A percentile compares a stretch with the other conserved stretches of the same genome.
phyloP scores from a whole-genome alignment of 108 stramenopile species.

The Conticribra weissflogii region DNA sequence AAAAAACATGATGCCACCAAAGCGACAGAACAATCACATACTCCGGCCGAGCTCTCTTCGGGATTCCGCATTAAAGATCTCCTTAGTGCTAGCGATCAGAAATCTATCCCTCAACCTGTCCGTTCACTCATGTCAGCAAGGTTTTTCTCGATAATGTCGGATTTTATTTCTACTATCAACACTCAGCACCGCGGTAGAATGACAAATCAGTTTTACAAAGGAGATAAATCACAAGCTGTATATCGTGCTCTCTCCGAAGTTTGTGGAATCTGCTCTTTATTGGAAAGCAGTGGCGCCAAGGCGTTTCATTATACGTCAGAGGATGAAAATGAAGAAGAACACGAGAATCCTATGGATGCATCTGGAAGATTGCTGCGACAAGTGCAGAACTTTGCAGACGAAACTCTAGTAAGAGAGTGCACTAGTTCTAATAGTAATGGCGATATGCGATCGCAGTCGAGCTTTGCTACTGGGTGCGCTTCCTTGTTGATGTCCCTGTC shows the following conservation, averaged over 20 bases:
- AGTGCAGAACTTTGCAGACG: slow-evolving; percentile 42
- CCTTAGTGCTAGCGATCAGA: slow-evolving; percentile 9
- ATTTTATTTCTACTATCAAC: slow-evolving; percentile 38
- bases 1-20: slow-evolving; percentile 35
- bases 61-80: slow-evolving; percentile 46
- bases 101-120: slow-evolving; percentile 36
- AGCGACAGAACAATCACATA: neutral
- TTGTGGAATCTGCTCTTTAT: slow-evolving; percentile 39
- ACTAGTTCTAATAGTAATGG: slow-evolving; percentile 13
- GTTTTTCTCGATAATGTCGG: slow-evolving; percentile 75
- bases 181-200: slow-evolving; percentile 19
- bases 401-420: slow-evolving; percentile 28
- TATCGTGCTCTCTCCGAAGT: slow-evolving; percentile 50
- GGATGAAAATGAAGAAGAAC: slow-evolving; percentile 7
- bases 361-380: slow-evolving; percentile 33
- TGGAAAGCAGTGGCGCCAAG: slow-evolving; percentile 62
- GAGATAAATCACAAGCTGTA: slow-evolving; percentile 30
- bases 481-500: slow-evolving; percentile 53
- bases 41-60: slow-evolving; percentile 25
- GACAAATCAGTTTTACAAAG: slow-evolving; percentile 20
- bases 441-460: slow-evolving; percentile 40
- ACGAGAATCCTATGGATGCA: slow-evolving; percentile 29
- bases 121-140: slow-evolving; percentile 67
- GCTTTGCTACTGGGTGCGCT: slow-evolving; percentile 56
- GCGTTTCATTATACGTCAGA: slow-evolving; percentile 13